Evolutionary conservation across 805 yeast species (phyloP).

Genomic region (Hanseniaspora opuntiae): DNA sequence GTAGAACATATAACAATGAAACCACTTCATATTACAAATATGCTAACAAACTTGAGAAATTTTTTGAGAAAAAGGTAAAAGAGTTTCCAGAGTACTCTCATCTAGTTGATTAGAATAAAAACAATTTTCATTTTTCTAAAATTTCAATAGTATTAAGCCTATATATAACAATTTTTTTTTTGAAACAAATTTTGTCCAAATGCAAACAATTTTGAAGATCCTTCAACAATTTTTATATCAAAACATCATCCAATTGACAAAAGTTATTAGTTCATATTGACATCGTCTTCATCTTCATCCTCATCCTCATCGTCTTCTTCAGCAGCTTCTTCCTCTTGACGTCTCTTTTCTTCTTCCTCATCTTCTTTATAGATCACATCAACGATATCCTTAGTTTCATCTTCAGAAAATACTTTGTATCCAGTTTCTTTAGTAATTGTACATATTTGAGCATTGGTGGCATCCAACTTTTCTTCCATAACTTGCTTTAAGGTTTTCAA

Average conservation of each 20-base stretch:
- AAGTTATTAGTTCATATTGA: conserved; percentile 23
- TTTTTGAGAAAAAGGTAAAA: conserved; percentile 63
- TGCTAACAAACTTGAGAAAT: conserved; percentile 87
- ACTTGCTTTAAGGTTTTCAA: conserved; percentile 89
- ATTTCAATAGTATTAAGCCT: conserved; percentile 1
- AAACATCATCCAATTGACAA: neutral
- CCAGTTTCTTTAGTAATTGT: conserved; percentile 79
- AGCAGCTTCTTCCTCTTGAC: conserved; percentile 65
- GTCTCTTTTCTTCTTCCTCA: conserved; percentile 35
- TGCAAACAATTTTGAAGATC: too few species aligned
- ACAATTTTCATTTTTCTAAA: too few species aligned
- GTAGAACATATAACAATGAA: conserved; percentile 85
- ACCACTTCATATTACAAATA: conserved; percentile 89
- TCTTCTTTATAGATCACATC: conserved; percentile 60
- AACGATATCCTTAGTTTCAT: conserved; percentile 70
- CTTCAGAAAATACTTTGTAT: conserved; percentile 71
- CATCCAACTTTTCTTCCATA: conserved; percentile 96
- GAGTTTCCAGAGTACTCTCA: conserved; percentile 89
- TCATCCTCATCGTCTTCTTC: conserved; percentile 36
- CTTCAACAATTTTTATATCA: too few species aligned
- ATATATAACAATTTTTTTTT: neutral
- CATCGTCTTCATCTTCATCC: conserved; percentile 18
- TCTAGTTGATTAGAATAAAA: conserved; percentile 39
- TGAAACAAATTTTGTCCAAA: neutral
- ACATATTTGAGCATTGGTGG: conserved; percentile 89